These are phyloP conservation scores for Pseudopyrenochaeta lycopersici DNA, from an alignment of 2,329 filamentous ascomycete genomes.

Conservation along the genomic window DNA sequence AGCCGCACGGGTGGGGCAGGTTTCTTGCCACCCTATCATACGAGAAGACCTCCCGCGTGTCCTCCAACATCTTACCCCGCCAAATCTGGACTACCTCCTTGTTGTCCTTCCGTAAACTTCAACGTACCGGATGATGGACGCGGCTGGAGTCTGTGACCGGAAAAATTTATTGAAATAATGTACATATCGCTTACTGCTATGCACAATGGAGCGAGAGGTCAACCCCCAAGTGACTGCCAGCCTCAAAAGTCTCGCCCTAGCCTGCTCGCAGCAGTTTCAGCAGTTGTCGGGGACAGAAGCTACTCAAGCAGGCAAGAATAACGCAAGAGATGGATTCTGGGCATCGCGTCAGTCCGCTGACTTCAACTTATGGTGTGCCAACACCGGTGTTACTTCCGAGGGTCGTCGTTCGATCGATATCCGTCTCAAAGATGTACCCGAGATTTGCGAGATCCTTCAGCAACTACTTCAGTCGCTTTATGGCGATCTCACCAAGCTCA, in stretches of 20 bases:
- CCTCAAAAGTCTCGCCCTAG: neutral
- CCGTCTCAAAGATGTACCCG: neutral
- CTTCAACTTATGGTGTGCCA: conserved; percentile 1
- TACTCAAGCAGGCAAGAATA: neutral
- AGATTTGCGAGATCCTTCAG: neutral
- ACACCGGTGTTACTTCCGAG: neutral
- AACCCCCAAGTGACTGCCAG: neutral
- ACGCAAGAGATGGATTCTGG: neutral
- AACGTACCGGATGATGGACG: neutral
- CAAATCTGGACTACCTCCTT: neutral
- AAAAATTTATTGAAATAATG: neutral
- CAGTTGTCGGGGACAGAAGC: neutral
- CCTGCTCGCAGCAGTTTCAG: neutral
- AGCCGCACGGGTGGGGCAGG: neutral
- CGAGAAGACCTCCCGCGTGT: neutral
- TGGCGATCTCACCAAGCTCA: neutral
- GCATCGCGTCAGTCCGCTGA: neutral
- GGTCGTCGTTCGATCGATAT: conserved; percentile 1
- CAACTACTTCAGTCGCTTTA: neutral
- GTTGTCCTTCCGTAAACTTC: neutral
- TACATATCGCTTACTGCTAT: neutral
- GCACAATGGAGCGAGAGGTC: neutral
- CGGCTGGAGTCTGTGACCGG: neutral
- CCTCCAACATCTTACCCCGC: neutral
- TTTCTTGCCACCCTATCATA: neutral